These are phyloP conservation scores for Alternaria sp. DNA, from an alignment of 2,329 filamentous ascomycete species.

Conservation along the genomic window DNA sequence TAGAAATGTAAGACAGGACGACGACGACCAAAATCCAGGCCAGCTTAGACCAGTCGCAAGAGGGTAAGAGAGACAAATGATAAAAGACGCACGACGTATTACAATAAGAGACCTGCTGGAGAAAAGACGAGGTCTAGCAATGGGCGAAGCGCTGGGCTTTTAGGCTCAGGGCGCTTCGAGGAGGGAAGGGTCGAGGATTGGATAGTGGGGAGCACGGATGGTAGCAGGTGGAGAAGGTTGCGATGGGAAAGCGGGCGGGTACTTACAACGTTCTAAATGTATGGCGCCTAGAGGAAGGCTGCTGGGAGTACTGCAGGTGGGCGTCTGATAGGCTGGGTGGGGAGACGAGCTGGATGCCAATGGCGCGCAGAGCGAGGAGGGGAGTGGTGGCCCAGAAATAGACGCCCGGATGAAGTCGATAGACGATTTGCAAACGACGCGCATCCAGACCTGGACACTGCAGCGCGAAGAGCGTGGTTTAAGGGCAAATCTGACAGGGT, in stretches of 20 bases:
- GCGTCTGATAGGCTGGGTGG: slow-evolving; percentile 42
- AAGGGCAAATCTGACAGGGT: slow-evolving; percentile 33
- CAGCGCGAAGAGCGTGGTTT: slow-evolving; percentile 31
- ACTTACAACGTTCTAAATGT: slow-evolving; percentile 49
- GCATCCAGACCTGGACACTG: slow-evolving; percentile 41
- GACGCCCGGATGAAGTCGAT: slow-evolving; percentile 49
- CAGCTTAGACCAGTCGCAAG: slow-evolving; percentile 47
- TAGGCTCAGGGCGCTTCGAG: slow-evolving; percentile 50
- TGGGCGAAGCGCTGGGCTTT: slow-evolving; percentile 48
- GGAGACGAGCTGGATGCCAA: slow-evolving; percentile 39
- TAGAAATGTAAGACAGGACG: slow-evolving; percentile 37
- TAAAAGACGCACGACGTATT: slow-evolving; percentile 46
- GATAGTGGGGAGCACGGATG: slow-evolving; percentile 37
- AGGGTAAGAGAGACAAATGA: slow-evolving; percentile 32
- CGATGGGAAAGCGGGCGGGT: slow-evolving; percentile 46
- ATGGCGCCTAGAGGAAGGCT: slow-evolving; percentile 42
- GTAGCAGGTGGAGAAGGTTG: slow-evolving; percentile 40
- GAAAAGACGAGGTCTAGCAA: slow-evolving; percentile 42
- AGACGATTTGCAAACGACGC: slow-evolving; percentile 36
- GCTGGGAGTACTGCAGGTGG: slow-evolving; percentile 39
- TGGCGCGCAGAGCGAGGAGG: slow-evolving; percentile 36
- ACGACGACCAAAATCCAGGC: slow-evolving; percentile 46
- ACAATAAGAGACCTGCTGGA: slow-evolving; percentile 52
- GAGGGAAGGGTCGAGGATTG: slow-evolving; percentile 33
- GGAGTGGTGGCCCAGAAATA: slow-evolving; percentile 48